Evolutionary conservation across 2,329 filamentous ascomycete genomes (phyloP), one percentile per base, ranked within the genome.

Genomic region (Hyphodiscus sp.): DNA sequence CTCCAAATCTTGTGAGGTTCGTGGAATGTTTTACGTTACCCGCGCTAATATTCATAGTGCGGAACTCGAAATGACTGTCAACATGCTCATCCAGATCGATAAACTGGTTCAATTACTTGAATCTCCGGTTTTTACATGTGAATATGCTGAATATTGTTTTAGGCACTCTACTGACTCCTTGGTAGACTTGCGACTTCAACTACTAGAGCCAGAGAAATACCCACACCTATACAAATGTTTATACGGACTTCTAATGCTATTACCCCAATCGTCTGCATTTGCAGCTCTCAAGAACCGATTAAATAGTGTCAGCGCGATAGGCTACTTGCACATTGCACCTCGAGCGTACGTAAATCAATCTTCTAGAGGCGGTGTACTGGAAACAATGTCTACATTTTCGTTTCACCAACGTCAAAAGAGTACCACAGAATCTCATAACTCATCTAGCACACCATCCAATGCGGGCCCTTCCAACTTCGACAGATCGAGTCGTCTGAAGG

Each of bases 11-110:
- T 99, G 89, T 95, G 70, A 65, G 55, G 13, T 41, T 13, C 23
- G 29, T 38, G 13, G 44, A 6, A 23, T 10, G 43, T n/a, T 8
- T 11, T 20, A 29, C 41, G 3, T 20, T 19, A 33, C 49, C n/a
- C 23, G 13, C 54, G 44, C 64, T 68, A 50, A 68, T 68, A 46
- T 69, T 45, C 19, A 20, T 46, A 95, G 90, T 71, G 94, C 90
- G 55, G 94, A 99, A 65, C 77, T 99, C 47, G 94, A 99, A 69
- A 97, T 99, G 90, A 97, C 92, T 0, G 94, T 99, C 63, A 96
- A 96, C 64, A 95, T 96, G 72, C 81, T 99, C 52, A 99, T 99
- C 44, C 95, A 99, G 69, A 96, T 99, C 62, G 94, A 99, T 71
- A 99, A 99, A 70, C 79, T 99, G 16, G 94, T 99, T 13, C 94